Evolutionary conservation across 192 early-diverging fungal genomes (phyloP).

Genomic region (Gonapodya sp.): DNA sequence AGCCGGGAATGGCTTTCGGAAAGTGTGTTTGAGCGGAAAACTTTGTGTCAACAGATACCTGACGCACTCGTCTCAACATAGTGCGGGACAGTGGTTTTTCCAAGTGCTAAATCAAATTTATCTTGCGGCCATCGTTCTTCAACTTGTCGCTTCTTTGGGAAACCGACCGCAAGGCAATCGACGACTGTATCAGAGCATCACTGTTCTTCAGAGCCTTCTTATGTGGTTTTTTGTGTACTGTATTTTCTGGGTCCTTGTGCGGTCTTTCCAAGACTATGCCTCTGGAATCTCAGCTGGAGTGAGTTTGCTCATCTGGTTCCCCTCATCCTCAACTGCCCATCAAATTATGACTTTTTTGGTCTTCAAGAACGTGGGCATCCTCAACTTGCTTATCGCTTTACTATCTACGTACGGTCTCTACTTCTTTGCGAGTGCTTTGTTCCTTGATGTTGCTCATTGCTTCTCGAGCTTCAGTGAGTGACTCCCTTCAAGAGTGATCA

Average conservation of each 20-base stretch:
- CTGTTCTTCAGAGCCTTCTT: conserved; percentile 75
- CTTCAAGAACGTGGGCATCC: conserved; percentile 33
- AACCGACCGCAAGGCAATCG: conserved; percentile 91
- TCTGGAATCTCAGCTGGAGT: not conserved
- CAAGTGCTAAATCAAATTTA: conserved; percentile 64
- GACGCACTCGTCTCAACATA: no score
- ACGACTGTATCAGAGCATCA: conserved; percentile 59
- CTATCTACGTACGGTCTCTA: conserved; percentile 76
- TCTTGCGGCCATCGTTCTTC: conserved; percentile 55
- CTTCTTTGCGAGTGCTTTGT: conserved; percentile 29
- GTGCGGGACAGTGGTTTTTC: conserved; percentile 51
- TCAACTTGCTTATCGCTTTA: conserved; percentile 72
- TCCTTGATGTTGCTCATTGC: not conserved
- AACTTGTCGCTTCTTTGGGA: conserved; percentile 70
- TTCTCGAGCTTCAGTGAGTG: conserved; percentile 40
- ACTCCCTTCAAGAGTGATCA: no score
- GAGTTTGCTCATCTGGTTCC: not conserved
- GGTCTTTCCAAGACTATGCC: not conserved
- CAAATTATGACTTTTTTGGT: not conserved
- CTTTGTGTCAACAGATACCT: conserved; percentile 34
- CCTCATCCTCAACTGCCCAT: conserved; percentile 69
- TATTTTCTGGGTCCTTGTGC: conserved; percentile 16
- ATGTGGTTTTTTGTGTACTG: conserved; percentile 77
- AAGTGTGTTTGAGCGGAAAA: conserved; percentile 22
- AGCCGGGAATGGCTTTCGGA: not conserved